Conservation (phyloP, 2,329 filamentous ascomycete genomes). For the Cryphonectria japonica region DNA sequence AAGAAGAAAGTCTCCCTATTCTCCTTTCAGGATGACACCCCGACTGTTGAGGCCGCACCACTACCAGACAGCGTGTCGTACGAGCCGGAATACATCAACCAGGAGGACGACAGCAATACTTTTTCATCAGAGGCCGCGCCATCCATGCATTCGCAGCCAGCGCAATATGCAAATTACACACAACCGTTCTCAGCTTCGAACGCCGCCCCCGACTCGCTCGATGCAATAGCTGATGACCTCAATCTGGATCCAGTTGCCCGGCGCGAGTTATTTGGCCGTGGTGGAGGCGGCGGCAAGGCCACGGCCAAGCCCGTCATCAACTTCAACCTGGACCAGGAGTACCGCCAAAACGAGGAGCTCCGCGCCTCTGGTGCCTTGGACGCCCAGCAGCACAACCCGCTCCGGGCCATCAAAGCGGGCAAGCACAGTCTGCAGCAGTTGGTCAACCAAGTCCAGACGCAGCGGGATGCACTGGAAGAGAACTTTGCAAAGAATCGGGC, state of each 20-base stretch:
- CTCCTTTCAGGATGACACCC: slow-evolving; percentile 57
- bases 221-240: slow-evolving; percentile 73
- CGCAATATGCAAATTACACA: slow-evolving; percentile 12
- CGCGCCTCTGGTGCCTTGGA: slow-evolving; percentile 72
- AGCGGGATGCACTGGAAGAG: slow-evolving; percentile 88
- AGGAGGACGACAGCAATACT: slow-evolving; percentile 42
- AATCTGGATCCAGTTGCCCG: slow-evolving; percentile 77
- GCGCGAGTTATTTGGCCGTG: slow-evolving; percentile 84
- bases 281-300: slow-evolving; percentile 44
- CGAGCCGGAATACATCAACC: slow-evolving; percentile 35
- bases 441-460: slow-evolving; percentile 78
- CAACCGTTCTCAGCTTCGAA: slow-evolving; percentile 23
- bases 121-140: slow-evolving; percentile 32
- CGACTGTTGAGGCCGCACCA: slow-evolving; percentile 33
- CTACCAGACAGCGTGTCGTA: slow-evolving; percentile 40
- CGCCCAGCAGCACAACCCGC: slow-evolving; percentile 75
- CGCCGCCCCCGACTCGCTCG: slow-evolving; percentile 56
- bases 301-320: slow-evolving; percentile 72
- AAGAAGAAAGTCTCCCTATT: slow-evolving; percentile 70
- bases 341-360: slow-evolving; percentile 79
- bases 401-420: slow-evolving; percentile 79
- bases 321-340: slow-evolving; percentile 89
- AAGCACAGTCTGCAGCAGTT: slow-evolving; percentile 91
- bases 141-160: slow-evolving; percentile 20
- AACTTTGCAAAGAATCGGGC: slow-evolving; percentile 81